Conservation (phyloP, 2,329 filamentous ascomycete species). For the Ceratocystis eucalypticola region DNA sequence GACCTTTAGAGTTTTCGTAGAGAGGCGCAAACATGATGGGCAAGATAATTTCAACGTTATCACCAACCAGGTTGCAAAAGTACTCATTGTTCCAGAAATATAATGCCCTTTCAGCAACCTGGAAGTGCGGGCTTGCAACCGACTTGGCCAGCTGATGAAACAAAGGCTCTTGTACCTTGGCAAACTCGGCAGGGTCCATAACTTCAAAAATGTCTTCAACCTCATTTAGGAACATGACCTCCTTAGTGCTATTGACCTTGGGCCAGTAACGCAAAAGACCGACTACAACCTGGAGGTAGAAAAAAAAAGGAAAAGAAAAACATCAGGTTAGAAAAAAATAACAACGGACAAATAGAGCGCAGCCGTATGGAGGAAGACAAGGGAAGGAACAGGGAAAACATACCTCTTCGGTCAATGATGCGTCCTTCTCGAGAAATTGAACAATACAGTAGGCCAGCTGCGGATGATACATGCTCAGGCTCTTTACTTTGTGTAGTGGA, state of each 20-base stretch:
- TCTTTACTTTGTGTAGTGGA: conserved; percentile 95
- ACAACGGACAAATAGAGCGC: not conserved
- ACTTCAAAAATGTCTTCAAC: conserved; percentile 99
- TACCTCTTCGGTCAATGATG: conserved; percentile 91
- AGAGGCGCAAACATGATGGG: conserved; percentile 98
- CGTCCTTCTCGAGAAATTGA: conserved; percentile 96
- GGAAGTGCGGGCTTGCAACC: conserved; percentile 95
- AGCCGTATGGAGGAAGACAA: conserved; percentile 14
- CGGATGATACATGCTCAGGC: conserved; percentile 98
- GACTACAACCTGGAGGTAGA: conserved; percentile 58
- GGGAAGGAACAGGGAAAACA: conserved; percentile 24
- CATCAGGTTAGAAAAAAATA: not conserved
- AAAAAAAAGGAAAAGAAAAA: conserved; percentile 21
- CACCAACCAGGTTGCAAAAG: conserved; percentile 97
- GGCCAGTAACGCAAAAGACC: conserved; percentile 95
- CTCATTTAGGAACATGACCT: conserved; percentile 99
- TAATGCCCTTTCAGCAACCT: conserved; percentile 89
- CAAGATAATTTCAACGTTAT: conserved; percentile 95
- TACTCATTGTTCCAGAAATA: conserved; percentile 99
- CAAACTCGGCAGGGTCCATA: conserved; percentile 97
- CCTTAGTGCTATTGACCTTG: conserved; percentile 98
- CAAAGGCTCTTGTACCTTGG: conserved; percentile 92
- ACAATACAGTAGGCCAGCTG: conserved; percentile 98
- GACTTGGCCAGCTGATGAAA: conserved; percentile 98
- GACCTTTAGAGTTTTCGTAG: conserved; percentile 97